phyloP scores from a whole-genome alignment of 2,329 filamentous ascomycete genomes.

The Paecilomyces fulvus region DNA sequence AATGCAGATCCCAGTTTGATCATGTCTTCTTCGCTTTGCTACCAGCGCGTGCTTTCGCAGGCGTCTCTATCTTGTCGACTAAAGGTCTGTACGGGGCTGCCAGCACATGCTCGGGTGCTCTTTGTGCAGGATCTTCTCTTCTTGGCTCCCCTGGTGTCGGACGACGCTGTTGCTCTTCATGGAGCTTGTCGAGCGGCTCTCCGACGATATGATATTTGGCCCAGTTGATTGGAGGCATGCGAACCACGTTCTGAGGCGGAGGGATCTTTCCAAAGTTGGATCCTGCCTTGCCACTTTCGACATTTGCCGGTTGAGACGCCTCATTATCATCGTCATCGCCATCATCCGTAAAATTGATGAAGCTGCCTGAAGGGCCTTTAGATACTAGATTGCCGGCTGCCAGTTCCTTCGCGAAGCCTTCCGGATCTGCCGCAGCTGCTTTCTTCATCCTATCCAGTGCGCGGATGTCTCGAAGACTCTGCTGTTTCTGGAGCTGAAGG shows the following conservation, averaged over 20 bases:
- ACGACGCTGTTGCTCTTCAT: constrained; percentile 64
- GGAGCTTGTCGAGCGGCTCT: constrained; percentile 72
- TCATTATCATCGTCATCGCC: constrained; percentile 27
- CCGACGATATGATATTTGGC: constrained; percentile 86
- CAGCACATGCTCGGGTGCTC: constrained; percentile 43
- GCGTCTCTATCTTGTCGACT: constrained; percentile 41
- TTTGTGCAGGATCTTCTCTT: constrained; percentile 22
- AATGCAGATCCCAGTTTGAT: constrained; percentile 2
- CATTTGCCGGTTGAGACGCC: constrained; percentile 15
- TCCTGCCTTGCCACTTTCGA: constrained; percentile 2
- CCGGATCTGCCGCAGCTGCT: constrained; percentile 61
- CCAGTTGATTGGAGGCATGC: constrained; percentile 90
- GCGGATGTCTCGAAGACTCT: constrained; percentile 66
- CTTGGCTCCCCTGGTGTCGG: constrained; percentile 43
- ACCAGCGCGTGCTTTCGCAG: constrained; percentile 19
- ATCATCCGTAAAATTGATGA: constrained; percentile 31
- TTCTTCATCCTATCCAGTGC: constrained; percentile 61
- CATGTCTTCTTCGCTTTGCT: constrained; percentile 28
- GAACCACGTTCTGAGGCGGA: constrained; percentile 69
- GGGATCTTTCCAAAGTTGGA: constrained; percentile 58
- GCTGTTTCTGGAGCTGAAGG: constrained; percentile 74
- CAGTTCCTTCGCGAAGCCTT: constrained; percentile 63
- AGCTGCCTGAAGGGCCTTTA: constrained; percentile 18
- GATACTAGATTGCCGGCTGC: constrained; percentile 51
- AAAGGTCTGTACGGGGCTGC: constrained; percentile 54